Evolutionary conservation across 805 yeast species (phyloP).

Genomic region (Lipomyces oligophaga): DNA sequence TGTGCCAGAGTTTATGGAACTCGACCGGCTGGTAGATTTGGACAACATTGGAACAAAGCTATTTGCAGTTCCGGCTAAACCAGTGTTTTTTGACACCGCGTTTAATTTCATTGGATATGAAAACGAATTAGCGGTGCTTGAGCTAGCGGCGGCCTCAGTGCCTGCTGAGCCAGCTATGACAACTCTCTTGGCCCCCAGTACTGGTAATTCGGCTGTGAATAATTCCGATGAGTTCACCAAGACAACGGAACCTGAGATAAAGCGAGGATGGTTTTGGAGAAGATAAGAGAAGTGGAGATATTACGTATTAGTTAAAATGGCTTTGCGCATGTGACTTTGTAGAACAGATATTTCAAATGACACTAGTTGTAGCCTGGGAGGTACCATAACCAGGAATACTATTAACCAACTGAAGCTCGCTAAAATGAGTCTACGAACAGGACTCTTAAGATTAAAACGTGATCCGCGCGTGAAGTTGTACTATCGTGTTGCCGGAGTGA

Average conservation of each 20-base stretch:
- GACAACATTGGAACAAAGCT: constrained; percentile 35
- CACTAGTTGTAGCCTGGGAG: no score
- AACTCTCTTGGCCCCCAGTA: no score
- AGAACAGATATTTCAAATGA: no score
- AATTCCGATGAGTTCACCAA: neutral
- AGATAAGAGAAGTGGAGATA: constrained; percentile 7
- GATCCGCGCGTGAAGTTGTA: no score
- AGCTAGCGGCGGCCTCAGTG: constrained; percentile 1
- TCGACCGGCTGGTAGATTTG: constrained; percentile 35
- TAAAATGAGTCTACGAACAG: no score
- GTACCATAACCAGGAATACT: no score
- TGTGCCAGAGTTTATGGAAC: constrained; percentile 38
- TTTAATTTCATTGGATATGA: constrained; percentile 60
- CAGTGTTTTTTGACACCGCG: constrained; percentile 88
- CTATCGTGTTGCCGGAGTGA: no score
- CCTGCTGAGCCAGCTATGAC: neutral
- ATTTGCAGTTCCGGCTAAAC: constrained; percentile 69
- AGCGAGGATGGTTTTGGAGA: constrained; percentile 26
- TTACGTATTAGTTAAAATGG: no score
- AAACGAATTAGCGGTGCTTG: neutral
- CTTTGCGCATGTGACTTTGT: no score
- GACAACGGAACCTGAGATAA: neutral
- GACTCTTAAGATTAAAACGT: no score
- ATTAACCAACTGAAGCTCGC: no score
- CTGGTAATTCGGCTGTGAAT: no score